These are phyloP conservation scores for Paramecium sonneborni DNA, from an alignment of 73 alveolate species.

Conservation along the genomic window DNA sequence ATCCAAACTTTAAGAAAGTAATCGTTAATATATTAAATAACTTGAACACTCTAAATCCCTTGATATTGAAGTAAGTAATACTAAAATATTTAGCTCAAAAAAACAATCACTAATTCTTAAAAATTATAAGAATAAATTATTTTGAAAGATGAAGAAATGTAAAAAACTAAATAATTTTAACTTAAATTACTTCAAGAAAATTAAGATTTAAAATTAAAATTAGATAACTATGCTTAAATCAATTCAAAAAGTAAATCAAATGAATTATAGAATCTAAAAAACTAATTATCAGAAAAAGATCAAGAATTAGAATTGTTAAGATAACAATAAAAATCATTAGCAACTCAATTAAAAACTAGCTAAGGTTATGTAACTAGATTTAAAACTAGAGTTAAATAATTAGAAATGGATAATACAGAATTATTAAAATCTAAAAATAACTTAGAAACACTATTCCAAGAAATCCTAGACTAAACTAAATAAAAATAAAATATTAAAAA, in stretches of 20 bases:
- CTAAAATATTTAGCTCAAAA: background rate
- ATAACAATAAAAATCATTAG: background rate
- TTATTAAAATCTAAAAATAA: background rate
- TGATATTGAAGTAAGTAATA: background rate
- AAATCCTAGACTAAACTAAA: background rate
- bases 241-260: background rate
- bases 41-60: constrained; percentile 20
- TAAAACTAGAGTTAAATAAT: background rate
- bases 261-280: background rate
- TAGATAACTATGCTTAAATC: background rate
- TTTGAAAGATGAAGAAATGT: background rate
- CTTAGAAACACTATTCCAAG: background rate
- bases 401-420: constrained; percentile 6
- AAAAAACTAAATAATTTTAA: background rate
- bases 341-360: constrained; percentile 30
- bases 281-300: constrained; percentile 7
- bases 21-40: background rate
- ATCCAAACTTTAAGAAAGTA: background rate
- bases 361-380: constrained; percentile 32
- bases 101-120: background rate
- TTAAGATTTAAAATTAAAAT: background rate
- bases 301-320: background rate
- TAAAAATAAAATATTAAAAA: background rate
- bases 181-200: background rate
- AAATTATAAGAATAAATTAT: background rate